phyloP scores from a whole-genome alignment of 2,329 filamentous ascomycete species.

The Incumbomyces delicatus region DNA sequence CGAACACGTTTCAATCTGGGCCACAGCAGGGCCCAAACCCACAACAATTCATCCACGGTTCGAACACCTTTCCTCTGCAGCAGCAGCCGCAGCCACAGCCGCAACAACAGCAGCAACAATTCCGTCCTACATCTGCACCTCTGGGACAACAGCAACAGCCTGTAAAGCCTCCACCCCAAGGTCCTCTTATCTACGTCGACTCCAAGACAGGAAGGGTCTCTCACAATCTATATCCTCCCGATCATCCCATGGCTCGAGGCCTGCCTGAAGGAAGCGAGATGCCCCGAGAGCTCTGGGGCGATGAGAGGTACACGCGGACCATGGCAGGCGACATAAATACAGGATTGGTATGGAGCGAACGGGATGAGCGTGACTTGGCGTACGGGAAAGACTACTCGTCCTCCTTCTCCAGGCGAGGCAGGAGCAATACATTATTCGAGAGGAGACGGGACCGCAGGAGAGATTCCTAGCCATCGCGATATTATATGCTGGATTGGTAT shows the following conservation, averaged over 20 bases:
- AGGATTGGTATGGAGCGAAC: neutral
- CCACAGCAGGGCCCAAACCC: neutral
- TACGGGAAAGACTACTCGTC: conserved; percentile 6
- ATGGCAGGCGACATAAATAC: conserved; percentile 1
- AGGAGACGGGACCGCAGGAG: neutral
- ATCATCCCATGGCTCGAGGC: conserved; percentile 6
- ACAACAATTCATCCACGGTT: neutral
- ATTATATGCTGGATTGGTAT: no score
- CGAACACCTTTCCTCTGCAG: neutral
- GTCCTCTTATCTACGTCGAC: conserved; percentile 11
- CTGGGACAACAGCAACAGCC: neutral
- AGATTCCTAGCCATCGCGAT: neutral
- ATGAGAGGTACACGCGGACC: neutral
- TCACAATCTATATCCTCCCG: conserved; percentile 16
- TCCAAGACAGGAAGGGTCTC: conserved; percentile 16
- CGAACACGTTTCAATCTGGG: neutral
- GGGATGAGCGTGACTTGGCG: conserved; percentile 2
- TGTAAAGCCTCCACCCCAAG: conserved; percentile 7
- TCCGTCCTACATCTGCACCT: neutral
- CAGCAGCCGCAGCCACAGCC: conserved; percentile 7
- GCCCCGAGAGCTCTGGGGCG: neutral
- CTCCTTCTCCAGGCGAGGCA: neutral
- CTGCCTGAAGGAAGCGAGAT: neutral
- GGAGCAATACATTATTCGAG: neutral
- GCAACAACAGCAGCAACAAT: conserved; percentile 1